phyloP scores from a whole-genome alignment of 2,329 filamentous ascomycete species.

The Teratosphaeria epicoccoides region DNA sequence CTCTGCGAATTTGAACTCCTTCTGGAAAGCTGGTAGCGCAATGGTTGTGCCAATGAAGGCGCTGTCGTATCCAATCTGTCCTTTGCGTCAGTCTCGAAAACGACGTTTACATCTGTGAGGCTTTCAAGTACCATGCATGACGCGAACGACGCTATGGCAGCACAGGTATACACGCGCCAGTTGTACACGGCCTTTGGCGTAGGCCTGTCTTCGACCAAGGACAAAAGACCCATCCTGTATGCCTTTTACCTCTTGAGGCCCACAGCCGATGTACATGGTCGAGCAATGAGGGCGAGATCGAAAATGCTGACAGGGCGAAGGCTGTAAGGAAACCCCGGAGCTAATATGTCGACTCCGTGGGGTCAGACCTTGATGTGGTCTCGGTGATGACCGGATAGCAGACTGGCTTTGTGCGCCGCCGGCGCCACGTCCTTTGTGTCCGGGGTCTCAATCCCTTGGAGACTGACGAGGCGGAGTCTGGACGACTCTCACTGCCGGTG shows the following conservation, averaged over 20 bases:
- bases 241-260: no score
- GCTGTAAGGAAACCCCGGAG: neutral
- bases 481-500: neutral
- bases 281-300: neutral
- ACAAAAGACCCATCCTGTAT: slow-evolving; percentile 26
- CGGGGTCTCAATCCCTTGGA: neutral
- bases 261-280: neutral
- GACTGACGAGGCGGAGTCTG: neutral
- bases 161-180: slow-evolving; percentile 48
- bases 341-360: neutral
- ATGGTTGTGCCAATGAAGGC: slow-evolving; percentile 70
- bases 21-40: slow-evolving; percentile 55
- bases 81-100: slow-evolving; percentile 42
- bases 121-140: slow-evolving; percentile 41
- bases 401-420: neutral
- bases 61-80: slow-evolving; percentile 20
- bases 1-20: slow-evolving; percentile 54
- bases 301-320: neutral
- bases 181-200: slow-evolving; percentile 50
- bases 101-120: neutral
- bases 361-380: neutral
- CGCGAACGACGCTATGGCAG: slow-evolving; percentile 45
- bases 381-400: neutral
- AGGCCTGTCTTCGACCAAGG: slow-evolving; percentile 34
- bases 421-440: neutral